phyloP scores from a whole-genome alignment of 2,329 filamentous ascomycete species.

The Aspergillus aculeatus region DNA sequence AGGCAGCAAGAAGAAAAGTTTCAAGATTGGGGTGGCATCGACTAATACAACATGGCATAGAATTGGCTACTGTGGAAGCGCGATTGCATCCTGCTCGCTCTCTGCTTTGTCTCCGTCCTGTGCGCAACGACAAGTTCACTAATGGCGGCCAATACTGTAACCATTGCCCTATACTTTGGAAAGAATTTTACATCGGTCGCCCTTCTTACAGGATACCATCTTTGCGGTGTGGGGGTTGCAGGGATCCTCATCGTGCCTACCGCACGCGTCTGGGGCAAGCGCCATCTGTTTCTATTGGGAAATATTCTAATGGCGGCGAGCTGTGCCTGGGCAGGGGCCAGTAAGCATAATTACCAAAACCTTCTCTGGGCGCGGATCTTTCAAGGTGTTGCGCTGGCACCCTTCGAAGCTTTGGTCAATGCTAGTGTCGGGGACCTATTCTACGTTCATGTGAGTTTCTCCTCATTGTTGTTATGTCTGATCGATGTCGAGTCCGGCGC shows the following conservation, averaged over 20 bases:
- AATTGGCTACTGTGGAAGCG: conserved; percentile 87
- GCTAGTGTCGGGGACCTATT: conserved; percentile 87
- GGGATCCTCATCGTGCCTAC: conserved; percentile 85
- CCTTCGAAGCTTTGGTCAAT: conserved; percentile 88
- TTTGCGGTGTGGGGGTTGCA: conserved; percentile 77
- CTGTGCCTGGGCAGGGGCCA: conserved; percentile 74
- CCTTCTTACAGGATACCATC: conserved; percentile 80
- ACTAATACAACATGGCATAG: conserved; percentile 37
- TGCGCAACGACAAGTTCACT: conserved; percentile 82
- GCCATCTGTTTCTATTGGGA: conserved; percentile 80
- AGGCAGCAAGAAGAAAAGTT: neutral
- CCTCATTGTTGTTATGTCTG: neutral
- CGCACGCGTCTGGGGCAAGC: conserved; percentile 87
- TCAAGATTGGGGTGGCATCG: neutral
- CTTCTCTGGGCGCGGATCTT: conserved; percentile 76
- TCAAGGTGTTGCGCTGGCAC: conserved; percentile 82
- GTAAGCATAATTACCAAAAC: conserved; percentile 65
- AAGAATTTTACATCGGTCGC: conserved; percentile 72
- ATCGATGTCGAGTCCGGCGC: neutral
- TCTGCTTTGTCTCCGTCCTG: conserved; percentile 79
- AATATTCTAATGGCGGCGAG: conserved; percentile 70
- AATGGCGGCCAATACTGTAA: conserved; percentile 83
- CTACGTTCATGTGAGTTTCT: conserved; percentile 70
- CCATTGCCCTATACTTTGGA: conserved; percentile 66
- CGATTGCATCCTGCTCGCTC: conserved; percentile 73